Conservation (phyloP, 169 alveolate species). For the Plasmodium falciparum region DNA sequence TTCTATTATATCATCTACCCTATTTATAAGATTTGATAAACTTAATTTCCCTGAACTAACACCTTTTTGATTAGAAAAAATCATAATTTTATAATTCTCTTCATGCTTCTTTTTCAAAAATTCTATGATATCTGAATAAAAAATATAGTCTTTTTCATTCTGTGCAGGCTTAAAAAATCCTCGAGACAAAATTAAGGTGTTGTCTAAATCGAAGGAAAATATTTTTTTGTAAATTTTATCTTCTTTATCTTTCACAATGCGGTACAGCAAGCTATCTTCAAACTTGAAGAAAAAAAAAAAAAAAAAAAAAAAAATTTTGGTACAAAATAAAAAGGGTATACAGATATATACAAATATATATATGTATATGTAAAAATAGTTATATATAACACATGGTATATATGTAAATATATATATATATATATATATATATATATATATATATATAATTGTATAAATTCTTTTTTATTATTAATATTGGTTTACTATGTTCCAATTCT, state of each 20-base stretch:
- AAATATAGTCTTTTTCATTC: slow-evolving; percentile 62
- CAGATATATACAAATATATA: no score
- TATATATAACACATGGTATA: no score
- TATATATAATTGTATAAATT: not conserved
- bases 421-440: no score
- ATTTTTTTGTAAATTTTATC: slow-evolving; percentile 39
- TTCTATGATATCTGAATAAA: slow-evolving; percentile 57
- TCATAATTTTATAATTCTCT: slow-evolving; percentile 57
- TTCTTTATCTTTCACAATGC: slow-evolving; percentile 46
- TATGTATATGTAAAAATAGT: no score
- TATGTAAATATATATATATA: no score
- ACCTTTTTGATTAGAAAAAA: slow-evolving; percentile 73
- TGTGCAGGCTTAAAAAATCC: slow-evolving; percentile 67
- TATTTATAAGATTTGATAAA: slow-evolving; percentile 37
- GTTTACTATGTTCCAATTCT: slow-evolving; percentile 63
- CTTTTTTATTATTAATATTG: not conserved
- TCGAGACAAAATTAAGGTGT: slow-evolving; percentile 56
- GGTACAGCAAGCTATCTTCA: slow-evolving; percentile 70
- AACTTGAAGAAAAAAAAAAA: slow-evolving; percentile 7
- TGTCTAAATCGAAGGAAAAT: slow-evolving; percentile 63
- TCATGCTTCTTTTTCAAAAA: slow-evolving; percentile 44
- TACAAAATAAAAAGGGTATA: no score
- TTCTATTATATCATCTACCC: slow-evolving; percentile 50
- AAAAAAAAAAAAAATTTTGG: not conserved
- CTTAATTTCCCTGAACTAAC: slow-evolving; percentile 65